A percentile compares a stretch with the other conserved stretches of the same genome.
Conservation (phyloP, 768 basidiomycete genomes). For the Russula dissimulans region DNA sequence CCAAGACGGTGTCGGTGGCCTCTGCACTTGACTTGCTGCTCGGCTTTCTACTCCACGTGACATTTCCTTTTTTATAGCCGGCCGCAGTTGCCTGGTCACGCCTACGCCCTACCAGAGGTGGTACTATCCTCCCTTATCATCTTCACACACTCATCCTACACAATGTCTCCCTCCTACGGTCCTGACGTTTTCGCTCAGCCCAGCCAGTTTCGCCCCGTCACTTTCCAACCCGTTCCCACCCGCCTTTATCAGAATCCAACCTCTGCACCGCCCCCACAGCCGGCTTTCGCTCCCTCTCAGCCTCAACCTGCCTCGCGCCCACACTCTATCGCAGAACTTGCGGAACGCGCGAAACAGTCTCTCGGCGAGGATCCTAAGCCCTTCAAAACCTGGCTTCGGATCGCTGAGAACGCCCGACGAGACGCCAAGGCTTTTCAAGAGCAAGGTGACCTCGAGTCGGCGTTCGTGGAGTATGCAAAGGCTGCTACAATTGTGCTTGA, state of each 20-base stretch:
- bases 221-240: neutral
- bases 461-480: constrained; percentile 61
- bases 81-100: neutral
- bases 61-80: neutral
- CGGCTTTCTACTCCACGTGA: constrained; percentile 3
- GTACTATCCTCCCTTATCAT: neutral
- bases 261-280: neutral
- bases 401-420: constrained; percentile 53
- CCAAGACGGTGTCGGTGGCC: neutral
- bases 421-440: constrained; percentile 25
- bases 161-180: constrained; percentile 4
- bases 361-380: constrained; percentile 49
- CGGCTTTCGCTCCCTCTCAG: neutral
- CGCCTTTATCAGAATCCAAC: constrained; percentile 11
- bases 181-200: constrained; percentile 1
- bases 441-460: constrained; percentile 53
- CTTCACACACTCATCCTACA: neutral
- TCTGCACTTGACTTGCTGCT: neutral
- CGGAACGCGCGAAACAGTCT: constrained; percentile 46
- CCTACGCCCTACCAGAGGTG: neutral
- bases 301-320: constrained; percentile 22
- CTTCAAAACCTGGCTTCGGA: constrained; percentile 58
- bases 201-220: constrained; percentile 8
- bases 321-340: constrained; percentile 55
- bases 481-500: constrained; percentile 75